Conservation (phyloP, 192 early-diverging fungal genomes). For the Funneliformis mosseae region DNA sequence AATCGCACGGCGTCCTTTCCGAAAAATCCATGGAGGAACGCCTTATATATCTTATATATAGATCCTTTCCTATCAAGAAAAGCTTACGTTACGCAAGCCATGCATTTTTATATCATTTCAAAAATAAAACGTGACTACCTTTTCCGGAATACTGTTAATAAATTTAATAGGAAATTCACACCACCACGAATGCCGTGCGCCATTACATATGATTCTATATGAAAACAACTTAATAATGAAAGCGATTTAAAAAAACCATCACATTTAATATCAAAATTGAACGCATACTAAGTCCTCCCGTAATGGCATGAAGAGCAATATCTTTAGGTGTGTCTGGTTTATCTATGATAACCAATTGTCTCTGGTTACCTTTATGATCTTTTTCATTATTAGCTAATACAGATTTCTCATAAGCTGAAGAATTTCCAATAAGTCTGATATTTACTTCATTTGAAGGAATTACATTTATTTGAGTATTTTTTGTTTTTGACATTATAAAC, state of each 20-base stretch:
- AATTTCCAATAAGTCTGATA: background rate
- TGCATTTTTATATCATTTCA: background rate
- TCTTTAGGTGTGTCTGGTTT: conserved; percentile 11
- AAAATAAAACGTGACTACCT: background rate
- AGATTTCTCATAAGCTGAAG: background rate
- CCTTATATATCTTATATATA: background rate
- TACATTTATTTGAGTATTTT: too few species aligned
- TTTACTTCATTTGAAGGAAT: background rate
- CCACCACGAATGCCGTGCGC: conserved; percentile 26
- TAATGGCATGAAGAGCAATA: conserved; percentile 19
- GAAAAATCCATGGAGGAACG: conserved; percentile 51
- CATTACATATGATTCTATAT: conserved; percentile 27
- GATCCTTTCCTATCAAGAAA: conserved; percentile 10
- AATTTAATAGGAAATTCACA: conserved; percentile 28
- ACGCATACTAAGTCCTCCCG: conserved; percentile 21
- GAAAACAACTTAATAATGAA: background rate
- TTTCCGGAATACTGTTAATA: conserved; percentile 19
- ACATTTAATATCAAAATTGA: background rate
- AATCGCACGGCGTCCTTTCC: conserved; percentile 64
- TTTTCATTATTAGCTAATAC: background rate
- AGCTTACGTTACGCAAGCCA: background rate
- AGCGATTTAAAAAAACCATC: background rate
- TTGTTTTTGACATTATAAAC: background rate
- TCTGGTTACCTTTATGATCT: background rate
- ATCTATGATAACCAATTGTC: background rate